Evolutionary conservation across 139 green algal genomes (phyloP).

Genomic region (Eudorina sp.): DNA sequence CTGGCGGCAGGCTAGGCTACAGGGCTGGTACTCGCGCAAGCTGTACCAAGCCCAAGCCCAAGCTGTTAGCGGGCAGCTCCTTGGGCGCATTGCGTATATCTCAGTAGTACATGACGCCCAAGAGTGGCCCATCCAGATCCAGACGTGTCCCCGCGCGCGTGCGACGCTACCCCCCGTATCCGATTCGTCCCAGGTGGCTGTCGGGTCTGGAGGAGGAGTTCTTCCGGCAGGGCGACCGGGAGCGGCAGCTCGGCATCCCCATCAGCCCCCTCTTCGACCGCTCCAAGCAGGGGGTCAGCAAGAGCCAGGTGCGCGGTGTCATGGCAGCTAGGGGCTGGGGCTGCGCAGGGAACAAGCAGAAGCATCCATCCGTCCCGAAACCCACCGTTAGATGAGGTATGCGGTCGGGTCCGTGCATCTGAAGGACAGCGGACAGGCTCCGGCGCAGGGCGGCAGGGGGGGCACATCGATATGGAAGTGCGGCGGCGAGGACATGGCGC

Average conservation of each 20-base stretch:
- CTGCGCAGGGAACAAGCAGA: too few species aligned
- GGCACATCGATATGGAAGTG: too few species aligned
- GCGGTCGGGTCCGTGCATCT: too few species aligned
- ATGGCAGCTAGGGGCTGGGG: too few species aligned
- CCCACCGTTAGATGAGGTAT: too few species aligned
- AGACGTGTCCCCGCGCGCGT: neutral
- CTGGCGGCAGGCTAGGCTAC: neutral
- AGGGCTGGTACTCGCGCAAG: neutral
- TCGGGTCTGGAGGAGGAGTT: constrained; percentile 60
- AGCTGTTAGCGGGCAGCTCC: neutral
- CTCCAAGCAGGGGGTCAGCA: constrained; percentile 62
- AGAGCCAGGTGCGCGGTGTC: constrained; percentile 59
- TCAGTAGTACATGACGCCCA: too few species aligned
- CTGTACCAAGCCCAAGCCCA: neutral
- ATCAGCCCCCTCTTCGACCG: constrained; percentile 67
- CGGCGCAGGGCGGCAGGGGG: too few species aligned
- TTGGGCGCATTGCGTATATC: neutral
- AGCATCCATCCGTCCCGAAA: too few species aligned
- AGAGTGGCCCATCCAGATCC: too few species aligned
- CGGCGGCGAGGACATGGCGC: too few species aligned
- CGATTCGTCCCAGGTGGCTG: constrained; percentile 8
- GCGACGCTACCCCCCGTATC: neutral
- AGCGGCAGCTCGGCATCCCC: constrained; percentile 46
- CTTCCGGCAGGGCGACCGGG: constrained; percentile 67
- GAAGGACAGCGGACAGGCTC: too few species aligned